These are phyloP conservation scores for Eucalyptus tenuipes DNA, from an alignment of 345 rosid genomes.

Conservation along the genomic window DNA sequence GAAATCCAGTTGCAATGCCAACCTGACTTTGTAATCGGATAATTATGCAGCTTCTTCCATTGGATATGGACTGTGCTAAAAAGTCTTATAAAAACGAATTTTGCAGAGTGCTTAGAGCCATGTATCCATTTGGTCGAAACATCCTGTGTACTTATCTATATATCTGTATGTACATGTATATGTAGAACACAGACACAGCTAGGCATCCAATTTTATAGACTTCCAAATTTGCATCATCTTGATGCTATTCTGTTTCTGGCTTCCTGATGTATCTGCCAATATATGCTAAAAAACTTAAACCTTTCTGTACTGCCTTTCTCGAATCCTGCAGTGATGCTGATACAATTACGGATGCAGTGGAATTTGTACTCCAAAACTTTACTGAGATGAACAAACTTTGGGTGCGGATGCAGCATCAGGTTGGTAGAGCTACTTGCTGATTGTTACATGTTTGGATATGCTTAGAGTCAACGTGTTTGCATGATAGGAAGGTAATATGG, in stretches of 20 bases:
- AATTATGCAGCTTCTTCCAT: not conserved
- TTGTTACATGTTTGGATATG: conserved; percentile 48
- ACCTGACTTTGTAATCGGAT: not conserved
- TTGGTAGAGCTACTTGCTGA: conserved; percentile 54
- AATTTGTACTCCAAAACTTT: conserved; percentile 92
- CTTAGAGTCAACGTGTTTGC: conserved; percentile 47
- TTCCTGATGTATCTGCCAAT: not conserved
- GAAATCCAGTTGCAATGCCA: not conserved
- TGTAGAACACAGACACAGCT: not conserved
- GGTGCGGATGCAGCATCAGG: conserved; percentile 99
- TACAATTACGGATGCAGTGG: conserved; percentile 84
- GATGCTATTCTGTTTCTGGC: not conserved
- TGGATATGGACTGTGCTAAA: not conserved
- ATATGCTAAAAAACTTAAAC: not conserved
- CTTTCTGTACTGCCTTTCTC: not conserved
- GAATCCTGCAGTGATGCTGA: conserved; percentile 69
- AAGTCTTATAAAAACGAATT: not conserved
- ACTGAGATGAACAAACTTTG: conserved; percentile 99
- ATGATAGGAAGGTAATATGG: conserved; percentile 51
- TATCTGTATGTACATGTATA: not conserved
- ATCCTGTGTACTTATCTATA: not conserved
- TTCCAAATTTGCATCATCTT: not conserved
- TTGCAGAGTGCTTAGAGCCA: not conserved
- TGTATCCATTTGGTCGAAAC: not conserved
- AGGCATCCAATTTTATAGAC: not conserved